Base-by-base conservation (phyloP, 208 protist genomes). In the Leishmania guyanensis region DNA sequence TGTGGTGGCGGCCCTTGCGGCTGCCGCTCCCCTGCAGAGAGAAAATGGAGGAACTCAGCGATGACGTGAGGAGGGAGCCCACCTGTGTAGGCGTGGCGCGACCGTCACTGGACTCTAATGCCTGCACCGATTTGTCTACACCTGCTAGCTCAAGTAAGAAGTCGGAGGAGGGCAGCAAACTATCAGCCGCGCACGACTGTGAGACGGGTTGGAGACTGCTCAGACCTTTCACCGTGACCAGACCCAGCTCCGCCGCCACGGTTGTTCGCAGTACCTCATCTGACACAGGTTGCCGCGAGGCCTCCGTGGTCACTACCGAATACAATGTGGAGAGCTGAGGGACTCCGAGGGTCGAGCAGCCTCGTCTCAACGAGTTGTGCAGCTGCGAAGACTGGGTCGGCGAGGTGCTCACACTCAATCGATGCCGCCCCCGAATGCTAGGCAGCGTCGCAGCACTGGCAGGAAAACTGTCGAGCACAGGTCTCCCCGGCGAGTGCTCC, bases 171-270 rank as follows among this genome's bases (percentile, higher is more conserved):
- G 83, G 83, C 68, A 80, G 20, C 64, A 86, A 65, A 46, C 87
- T 87, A 53, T 85, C 80, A 1, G 81, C 48, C 43, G 53, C 75
- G 71, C 88, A 74, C 43, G 77, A 43, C 62, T 90, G 56, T 53
- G 86, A 81, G 17, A 58, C 26, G 43, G 89, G 83, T 36, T 76
- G 39, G 26, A 94, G 75, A 54, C 66, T 71, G 58, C 51, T 39
- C 56, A 94, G 75, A 20, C 93, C 93, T 26, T 78, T 78, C n/a
- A 94, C 33, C 20, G 79, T 56, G 8, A 91, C 66, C 69, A 94
- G 51, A 77, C 89, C 75, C n/a, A 89, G 75, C 22, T 74, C 73
- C 5, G 89, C 84, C 53, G 83, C 77, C 39, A 96, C 83, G 6
- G 86, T 83, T 56, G 71, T 75, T 33, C 77, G 68, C 50, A 89